Base-by-base conservation (phyloP, 352 stramenopile genomes). In the Elongisporangium anandrum region DNA sequence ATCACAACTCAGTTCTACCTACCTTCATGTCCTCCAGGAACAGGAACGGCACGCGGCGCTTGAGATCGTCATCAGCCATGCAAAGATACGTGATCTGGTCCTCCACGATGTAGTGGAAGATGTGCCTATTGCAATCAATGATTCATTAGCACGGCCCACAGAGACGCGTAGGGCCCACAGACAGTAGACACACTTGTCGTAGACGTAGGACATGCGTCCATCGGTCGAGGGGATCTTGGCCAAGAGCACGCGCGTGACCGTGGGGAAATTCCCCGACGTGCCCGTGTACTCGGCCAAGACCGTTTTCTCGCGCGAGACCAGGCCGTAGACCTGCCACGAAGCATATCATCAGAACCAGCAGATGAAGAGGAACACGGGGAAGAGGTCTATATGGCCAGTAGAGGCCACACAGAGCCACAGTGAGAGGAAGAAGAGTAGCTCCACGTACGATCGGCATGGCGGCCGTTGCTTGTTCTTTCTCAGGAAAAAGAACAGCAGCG, bases 1-100 rank as follows among this genome's bases (percentile, higher is more conserved):
- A 17, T 4, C 34, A 15, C 34, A 45, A 17, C 34, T 21, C 24
- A 50, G 54, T n/a, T 5, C 22, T 6, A 41, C 20, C 13, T 39
- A 74, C 77, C 78, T 99, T 98, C 67, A 99, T 92, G 64, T 99
- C 97, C 63, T 99, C 88, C 50, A 99, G 80, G 73, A 99, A 99
- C 19, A 97, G 87, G 68, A 99, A 99, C 21, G 97, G 94, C 19
- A 99, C 81, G 49, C 97, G 92, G 50, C 97, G 88, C 77, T 98
- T 97, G 19, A 96, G 87, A 50, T 94, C 80, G 62, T 97, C 86
- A 73, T 99, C 97, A 15, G 92, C 95, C 96, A 99, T 99, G 76
- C 97, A 99, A 19, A 99, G 76, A 71, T 96, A 99, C 53, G 92
- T 99, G 61, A 99, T 87, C 16, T 94, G 84, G 60, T 96, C 77